A percentile compares a stretch with the other conserved stretches of the same genome.
Evolutionary conservation across 371 early-diverging fungal genomes (phyloP).

Genomic region (Fennellomyces sp.): DNA sequence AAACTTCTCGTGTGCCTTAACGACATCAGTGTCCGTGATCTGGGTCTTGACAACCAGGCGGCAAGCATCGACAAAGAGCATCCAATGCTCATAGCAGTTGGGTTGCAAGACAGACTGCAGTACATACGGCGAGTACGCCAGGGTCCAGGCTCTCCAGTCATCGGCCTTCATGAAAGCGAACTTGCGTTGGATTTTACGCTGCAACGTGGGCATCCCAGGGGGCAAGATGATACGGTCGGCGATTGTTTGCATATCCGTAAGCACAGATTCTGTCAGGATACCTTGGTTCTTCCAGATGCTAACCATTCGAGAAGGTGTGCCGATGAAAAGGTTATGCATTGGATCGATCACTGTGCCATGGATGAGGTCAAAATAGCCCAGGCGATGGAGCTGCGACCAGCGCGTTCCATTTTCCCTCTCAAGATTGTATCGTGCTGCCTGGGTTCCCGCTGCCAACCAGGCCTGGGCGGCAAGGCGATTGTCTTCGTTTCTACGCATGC

Average conservation of each 20-base stretch:
- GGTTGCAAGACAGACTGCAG: background rate
- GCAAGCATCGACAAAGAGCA: constrained; percentile 5
- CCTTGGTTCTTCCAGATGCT: background rate
- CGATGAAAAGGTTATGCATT: constrained; percentile 17
- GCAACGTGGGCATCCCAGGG: background rate
- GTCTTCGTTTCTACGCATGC: background rate
- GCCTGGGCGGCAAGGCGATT: background rate
- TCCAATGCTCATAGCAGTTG: background rate
- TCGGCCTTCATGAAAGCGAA: constrained; percentile 2
- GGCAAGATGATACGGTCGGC: background rate
- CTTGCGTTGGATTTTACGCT: background rate
- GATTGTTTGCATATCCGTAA: background rate
- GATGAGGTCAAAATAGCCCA: constrained; percentile 12
- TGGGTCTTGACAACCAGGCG: background rate
- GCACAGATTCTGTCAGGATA: background rate
- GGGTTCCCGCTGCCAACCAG: background rate
- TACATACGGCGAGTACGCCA: background rate
- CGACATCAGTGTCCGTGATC: background rate
- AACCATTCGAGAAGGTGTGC: constrained; percentile 3
- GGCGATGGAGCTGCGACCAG: constrained; percentile 8
- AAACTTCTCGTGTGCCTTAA: background rate
- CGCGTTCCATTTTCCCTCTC: constrained; percentile 3
- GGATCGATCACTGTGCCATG: constrained; percentile 10
- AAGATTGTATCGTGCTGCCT: background rate
- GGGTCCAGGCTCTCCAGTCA: constrained; percentile 6